Evolutionary conservation across 2,329 filamentous ascomycete genomes (phyloP), one percentile per base, ranked within the genome.

Genomic region (Aphanoascus verrucosus): DNA sequence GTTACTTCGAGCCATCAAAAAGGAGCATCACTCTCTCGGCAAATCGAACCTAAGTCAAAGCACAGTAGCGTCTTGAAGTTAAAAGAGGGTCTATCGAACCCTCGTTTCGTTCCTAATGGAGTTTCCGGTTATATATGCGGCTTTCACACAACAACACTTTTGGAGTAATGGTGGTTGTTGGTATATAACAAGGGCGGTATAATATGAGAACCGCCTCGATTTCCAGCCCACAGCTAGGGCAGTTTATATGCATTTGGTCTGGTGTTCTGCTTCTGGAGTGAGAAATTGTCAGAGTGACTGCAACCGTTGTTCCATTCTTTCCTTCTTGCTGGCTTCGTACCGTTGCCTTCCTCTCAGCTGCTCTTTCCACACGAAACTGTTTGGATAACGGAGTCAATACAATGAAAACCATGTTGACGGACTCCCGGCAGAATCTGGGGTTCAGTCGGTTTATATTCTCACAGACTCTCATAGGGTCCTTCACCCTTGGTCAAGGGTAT

Each of bases 1-100:
- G 41, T 70, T 83, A 56, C 68, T 87, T 31, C 77, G 83, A 44
- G 72, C 60, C 59, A 60, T 72, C 56, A 70, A 65, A 61, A 72
- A 70, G 61, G 72, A 75, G 54, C 66, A 69, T 40, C 37, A 50
- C n/a, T 60, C 64, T 49, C 62, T 59, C 35, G 64, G 64, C 60
- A 70, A 67, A 54, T 63, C 64, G 31, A 60, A 61, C 53, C 58
- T 63, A 48, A 67, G 64, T 53, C 67, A 65, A 41, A 62, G 60
- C 47, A 64, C 65, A 38, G 63, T 65, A 53, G 62, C 65, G 54
- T 66, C 64, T 64, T 68, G 64, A 69, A 64, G 17, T 31, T 28
- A 9, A 32, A 42, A 9, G 12, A 7, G n/a, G 14, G 5, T 52
- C 12, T 34, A 14, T 31, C 11, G 12, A 19, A 28, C 31, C 11